Conservation (phyloP, 2,329 filamentous ascomycete genomes). For the Hymenoscyphus linearis region DNA sequence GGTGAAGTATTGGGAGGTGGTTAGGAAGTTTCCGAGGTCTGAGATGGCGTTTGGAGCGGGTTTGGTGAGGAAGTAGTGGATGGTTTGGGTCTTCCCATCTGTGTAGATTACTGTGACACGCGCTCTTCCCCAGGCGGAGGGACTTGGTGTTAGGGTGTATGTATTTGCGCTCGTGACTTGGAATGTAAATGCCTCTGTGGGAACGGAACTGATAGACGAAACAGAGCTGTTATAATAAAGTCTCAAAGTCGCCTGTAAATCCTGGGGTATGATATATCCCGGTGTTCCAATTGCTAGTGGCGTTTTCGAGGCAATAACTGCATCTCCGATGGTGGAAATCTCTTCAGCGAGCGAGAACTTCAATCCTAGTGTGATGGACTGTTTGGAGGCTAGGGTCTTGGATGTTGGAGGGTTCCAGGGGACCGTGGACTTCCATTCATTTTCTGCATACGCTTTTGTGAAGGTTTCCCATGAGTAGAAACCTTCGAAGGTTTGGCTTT, state of each 20-base stretch:
- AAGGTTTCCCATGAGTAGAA: conserved; percentile 56
- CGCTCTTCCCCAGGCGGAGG: conserved; percentile 44
- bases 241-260: conserved; percentile 41
- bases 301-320: conserved; percentile 38
- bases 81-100: conserved; percentile 43
- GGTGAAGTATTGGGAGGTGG: conserved; percentile 47
- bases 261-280: conserved; percentile 48
- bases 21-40: conserved; percentile 48
- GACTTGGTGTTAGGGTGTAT: conserved; percentile 41
- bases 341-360: conserved; percentile 44
- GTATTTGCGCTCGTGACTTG: conserved; percentile 27
- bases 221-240: conserved; percentile 39
- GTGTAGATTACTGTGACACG: conserved; percentile 44
- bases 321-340: conserved; percentile 43
- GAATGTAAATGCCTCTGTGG: conserved; percentile 35
- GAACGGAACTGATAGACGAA: conserved; percentile 36
- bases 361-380: conserved; percentile 44
- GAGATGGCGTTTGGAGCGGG: conserved; percentile 38
- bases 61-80: conserved; percentile 53
- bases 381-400: conserved; percentile 38
- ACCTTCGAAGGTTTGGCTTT: conserved; percentile 53
- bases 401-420: conserved; percentile 54
- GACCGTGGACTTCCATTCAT: conserved; percentile 44
- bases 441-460: conserved; percentile 48
- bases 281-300: conserved; percentile 49